Evolutionary conservation across 2,329 filamentous ascomycete genomes (phyloP).

Genomic region (Oidium heveae): DNA sequence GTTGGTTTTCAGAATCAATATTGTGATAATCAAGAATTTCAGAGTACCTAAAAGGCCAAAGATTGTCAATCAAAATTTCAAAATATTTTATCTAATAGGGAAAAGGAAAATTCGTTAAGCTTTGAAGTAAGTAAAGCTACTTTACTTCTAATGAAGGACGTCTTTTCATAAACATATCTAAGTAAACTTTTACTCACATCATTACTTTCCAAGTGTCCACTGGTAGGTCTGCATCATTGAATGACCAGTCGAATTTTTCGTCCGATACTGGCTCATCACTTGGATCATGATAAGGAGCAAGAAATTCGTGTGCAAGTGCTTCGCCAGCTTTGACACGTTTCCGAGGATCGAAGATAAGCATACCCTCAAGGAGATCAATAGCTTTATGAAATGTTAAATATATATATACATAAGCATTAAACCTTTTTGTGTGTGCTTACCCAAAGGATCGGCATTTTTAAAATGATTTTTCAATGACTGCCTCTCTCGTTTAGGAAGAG

Average conservation of each 20-base stretch:
- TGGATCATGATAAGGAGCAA: conserved; percentile 89
- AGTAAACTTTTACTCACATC: conserved; percentile 43
- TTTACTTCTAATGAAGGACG: too few species aligned
- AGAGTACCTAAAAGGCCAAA: conserved; percentile 48
- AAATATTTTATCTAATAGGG: neutral
- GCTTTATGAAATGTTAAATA: conserved; percentile 25
- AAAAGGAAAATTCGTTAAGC: too few species aligned
- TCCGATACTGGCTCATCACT: conserved; percentile 87
- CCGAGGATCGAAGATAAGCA: conserved; percentile 97
- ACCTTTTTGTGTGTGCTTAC: conserved; percentile 25
- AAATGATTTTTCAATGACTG: conserved; percentile 76
- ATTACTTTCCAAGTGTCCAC: conserved; percentile 99
- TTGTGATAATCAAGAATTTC: conserved; percentile 98
- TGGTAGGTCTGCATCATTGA: conserved; percentile 90
- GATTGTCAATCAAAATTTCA: conserved; percentile 13
- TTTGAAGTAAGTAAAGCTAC: too few species aligned
- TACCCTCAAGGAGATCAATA: conserved; percentile 78
- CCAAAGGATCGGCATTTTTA: conserved; percentile 71
- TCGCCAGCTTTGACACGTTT: conserved; percentile 74
- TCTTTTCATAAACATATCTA: too few species aligned
- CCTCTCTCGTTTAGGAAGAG: conserved; percentile 78
- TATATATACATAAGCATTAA: too few species aligned
- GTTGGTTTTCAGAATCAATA: conserved; percentile 24
- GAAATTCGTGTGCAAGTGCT: conserved; percentile 75
- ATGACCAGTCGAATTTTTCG: conserved; percentile 98